Evolutionary conservation across 306 rosid genomes (phyloP).

Genomic region (Alnus rubra): DNA sequence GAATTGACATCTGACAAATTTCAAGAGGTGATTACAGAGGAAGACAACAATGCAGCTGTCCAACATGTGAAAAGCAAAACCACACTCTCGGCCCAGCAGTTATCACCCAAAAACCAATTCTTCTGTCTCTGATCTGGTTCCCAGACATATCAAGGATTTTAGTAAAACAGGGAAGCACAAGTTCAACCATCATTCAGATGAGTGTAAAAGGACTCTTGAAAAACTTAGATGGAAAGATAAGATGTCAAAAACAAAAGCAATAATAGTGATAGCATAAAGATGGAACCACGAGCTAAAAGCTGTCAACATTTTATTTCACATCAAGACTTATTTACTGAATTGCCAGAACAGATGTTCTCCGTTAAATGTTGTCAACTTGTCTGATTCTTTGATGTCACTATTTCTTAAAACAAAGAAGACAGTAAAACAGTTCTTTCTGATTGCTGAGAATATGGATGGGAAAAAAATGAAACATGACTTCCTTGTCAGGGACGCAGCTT

Average conservation of each 20-base stretch:
- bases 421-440: neutral
- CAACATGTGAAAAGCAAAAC: neutral
- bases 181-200: neutral
- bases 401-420: neutral
- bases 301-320: neutral
- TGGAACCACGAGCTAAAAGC: neutral
- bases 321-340: neutral
- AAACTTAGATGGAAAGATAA: neutral
- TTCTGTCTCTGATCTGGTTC: neutral
- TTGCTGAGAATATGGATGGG: neutral
- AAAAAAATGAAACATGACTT: neutral
- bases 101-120: neutral
- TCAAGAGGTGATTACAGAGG: neutral
- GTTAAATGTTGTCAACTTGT: neutral
- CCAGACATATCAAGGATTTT: neutral
- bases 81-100: neutral
- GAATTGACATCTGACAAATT: neutral
- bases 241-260: neutral
- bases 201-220: neutral
- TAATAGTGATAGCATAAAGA: no score
- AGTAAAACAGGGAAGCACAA: neutral
- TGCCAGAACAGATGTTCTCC: neutral
- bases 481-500: neutral
- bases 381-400: neutral
- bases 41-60: conserved; percentile 1